Evolutionary conservation across 345 rosid genomes (phyloP).

Genomic region (Gossypium longicalyx): DNA sequence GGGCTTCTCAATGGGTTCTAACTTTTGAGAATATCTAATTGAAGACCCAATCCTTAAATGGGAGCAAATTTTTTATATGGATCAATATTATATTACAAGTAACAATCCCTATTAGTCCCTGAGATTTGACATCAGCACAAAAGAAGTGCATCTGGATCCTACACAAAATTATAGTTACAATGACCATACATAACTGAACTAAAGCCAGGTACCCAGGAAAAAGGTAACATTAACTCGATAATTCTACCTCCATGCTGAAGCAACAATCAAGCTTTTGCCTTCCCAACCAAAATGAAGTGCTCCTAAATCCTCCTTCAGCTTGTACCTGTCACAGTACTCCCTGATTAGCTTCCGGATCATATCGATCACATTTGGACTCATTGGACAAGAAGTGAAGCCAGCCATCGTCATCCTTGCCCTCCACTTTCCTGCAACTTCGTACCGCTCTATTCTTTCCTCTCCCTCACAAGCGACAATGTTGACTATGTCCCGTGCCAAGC

Average conservation of each 20-base stretch:
- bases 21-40: not conserved
- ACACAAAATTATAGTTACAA: conserved; percentile 26
- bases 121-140: conserved; percentile 9
- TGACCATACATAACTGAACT: not conserved
- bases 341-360: conserved; percentile 45
- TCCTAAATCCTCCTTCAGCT: conserved; percentile 56
- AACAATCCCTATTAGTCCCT: conserved; percentile 16
- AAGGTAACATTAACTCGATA: not conserved
- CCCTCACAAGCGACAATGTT: conserved; percentile 95
- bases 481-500: conserved; percentile 92
- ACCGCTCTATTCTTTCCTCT: conserved; percentile 87
- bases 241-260: conserved; percentile 83
- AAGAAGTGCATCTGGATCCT: conserved; percentile 17
- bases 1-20: not conserved
- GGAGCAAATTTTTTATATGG: too few relatives aligned
- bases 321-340: conserved; percentile 60
- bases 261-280: conserved; percentile 75
- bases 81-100: too few relatives aligned
- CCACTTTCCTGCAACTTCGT: conserved; percentile 93
- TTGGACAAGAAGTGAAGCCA: conserved; percentile 59
- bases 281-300: conserved; percentile 88
- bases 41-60: too few relatives aligned
- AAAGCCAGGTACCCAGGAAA: not conserved
- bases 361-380: conserved; percentile 49
- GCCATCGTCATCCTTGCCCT: conserved; percentile 96